Evolutionary conservation across 768 basidiomycete genomes (phyloP), one percentile per base, ranked within the genome.

Genomic region (Chalciporus sphaerocephalus): DNA sequence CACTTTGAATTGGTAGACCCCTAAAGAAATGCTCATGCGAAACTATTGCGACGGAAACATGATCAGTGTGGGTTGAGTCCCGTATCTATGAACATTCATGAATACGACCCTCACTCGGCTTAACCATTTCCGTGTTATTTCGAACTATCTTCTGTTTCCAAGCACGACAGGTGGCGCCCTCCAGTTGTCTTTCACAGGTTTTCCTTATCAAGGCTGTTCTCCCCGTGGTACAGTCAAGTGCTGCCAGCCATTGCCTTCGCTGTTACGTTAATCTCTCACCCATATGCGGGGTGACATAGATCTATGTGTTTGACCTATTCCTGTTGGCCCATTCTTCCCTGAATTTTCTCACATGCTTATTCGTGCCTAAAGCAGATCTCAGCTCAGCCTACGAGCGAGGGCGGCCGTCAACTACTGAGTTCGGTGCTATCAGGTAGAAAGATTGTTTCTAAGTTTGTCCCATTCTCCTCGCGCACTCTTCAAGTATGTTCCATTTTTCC

Each of bases 71-170:
- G 15, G 12, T n/a, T 5, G n/a, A n/a, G 30, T n/a, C 7, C 30
- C 5, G 30, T 32, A n/a, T 32, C 30, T 32, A 32, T 32, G 30
- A 32, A n/a, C 13, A n/a, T n/a, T 32, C 30, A 32, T 32, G 30
- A 32, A 32, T 32, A n/a, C 30, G 30, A 32, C 30, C 39, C 74
- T 15, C 18, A 34, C 23, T 27, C 1, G 30, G 13, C 48, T 27
- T n/a, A 4, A 17, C 47, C 42, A 58, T 50, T 56, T 54, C 51
- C 52, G 51, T 5, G 22, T 23, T 42, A 37, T 21, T 27, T 40
- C 9, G 8, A 9, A 39, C 1, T 16, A 18, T 17, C 25, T 20
- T 40, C 16, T 25, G 38, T 25, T 39, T n/a, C 38, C 25, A 17
- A 27, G 23, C 16, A 25, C 23, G 16, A 40, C 38, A 33, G 38